phyloP scores from a whole-genome alignment of 169 alveolate genomes.

The Amoebophrya sp. region DNA sequence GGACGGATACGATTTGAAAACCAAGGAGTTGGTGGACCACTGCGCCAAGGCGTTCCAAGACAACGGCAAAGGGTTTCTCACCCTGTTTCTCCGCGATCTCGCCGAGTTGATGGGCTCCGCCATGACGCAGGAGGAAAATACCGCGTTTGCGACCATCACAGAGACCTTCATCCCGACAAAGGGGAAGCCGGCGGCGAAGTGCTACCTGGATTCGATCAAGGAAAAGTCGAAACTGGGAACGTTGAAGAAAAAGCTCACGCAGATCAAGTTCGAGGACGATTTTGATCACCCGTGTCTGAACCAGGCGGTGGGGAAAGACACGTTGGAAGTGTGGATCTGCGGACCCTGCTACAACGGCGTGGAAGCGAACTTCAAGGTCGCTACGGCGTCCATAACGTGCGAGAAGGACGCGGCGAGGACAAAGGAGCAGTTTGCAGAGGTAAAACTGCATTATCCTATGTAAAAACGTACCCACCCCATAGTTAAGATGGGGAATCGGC shows the following conservation, averaged over 20 bases:
- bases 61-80: neutral
- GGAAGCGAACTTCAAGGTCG: neutral
- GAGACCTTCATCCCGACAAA: neutral
- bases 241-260: neutral
- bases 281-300: neutral
- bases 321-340: neutral
- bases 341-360: neutral
- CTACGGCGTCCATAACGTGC: neutral
- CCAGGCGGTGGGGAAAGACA: neutral
- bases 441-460: neutral
- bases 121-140: neutral
- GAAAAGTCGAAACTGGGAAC: neutral
- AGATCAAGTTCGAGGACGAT: neutral
- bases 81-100: neutral
- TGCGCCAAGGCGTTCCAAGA: neutral
- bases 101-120: neutral
- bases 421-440: neutral
- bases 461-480: too few species aligned
- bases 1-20: neutral
- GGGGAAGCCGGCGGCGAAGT: neutral
- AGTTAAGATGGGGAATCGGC: too few species aligned
- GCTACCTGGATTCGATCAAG: neutral
- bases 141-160: neutral
- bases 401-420: neutral
- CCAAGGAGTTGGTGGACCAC: neutral